Conservation (phyloP, 1,139 yeast genomes). For the Debaryomyces sp. region DNA sequence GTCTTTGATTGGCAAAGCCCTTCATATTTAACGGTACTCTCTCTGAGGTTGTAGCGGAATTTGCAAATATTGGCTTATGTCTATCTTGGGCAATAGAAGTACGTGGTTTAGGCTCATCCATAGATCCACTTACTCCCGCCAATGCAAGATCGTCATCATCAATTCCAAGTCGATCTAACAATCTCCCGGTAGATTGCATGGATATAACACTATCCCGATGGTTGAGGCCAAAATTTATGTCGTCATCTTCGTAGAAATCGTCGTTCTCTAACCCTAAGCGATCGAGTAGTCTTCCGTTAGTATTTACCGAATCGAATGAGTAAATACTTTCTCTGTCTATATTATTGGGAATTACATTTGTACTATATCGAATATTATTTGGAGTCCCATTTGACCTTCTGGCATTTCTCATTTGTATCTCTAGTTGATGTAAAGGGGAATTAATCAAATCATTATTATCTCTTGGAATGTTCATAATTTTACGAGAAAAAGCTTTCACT, state of each 20-base stretch:
- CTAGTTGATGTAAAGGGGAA: constrained; percentile 27
- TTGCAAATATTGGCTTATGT: constrained; percentile 1
- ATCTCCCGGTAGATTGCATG: constrained; percentile 30
- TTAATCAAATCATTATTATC: constrained; percentile 13
- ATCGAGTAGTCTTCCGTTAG: constrained; percentile 46
- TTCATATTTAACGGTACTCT: not conserved
- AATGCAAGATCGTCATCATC: constrained; percentile 18
- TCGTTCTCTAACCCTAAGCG: constrained; percentile 37
- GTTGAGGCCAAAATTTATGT: constrained; percentile 9
- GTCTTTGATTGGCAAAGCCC: not conserved
- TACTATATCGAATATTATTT: constrained; percentile 5
- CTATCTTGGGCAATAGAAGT: not conserved
- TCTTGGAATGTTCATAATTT: constrained; percentile 4
- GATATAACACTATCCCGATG: constrained; percentile 29
- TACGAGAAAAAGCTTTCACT: not conserved
- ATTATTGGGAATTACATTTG: not conserved
- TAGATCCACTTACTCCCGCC: not conserved
- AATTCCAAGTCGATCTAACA: constrained; percentile 29
- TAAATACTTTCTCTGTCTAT: constrained; percentile 38
- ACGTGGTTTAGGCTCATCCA: not conserved
- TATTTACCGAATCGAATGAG: constrained; percentile 49
- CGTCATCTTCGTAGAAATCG: constrained; percentile 21
- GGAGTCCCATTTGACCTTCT: constrained; percentile 13
- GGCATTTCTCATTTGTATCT: constrained; percentile 16
- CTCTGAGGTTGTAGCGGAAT: not conserved